Conservation (phyloP, 768 basidiomycete species). For the Crassisporium funariophilum region DNA sequence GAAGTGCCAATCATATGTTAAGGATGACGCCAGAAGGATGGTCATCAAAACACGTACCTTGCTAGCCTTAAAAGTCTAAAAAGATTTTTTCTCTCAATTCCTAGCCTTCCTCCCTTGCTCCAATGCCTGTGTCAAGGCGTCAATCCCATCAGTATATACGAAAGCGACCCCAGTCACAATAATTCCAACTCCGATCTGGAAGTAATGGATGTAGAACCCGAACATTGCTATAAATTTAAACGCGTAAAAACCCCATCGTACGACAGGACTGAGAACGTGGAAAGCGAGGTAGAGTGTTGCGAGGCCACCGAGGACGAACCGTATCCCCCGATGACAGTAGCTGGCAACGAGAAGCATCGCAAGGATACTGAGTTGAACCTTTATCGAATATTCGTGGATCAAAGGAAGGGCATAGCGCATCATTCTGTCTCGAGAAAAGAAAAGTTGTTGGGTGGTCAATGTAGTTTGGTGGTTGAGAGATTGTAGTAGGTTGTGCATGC, state of each 20-base stretch:
- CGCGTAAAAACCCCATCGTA: constrained; percentile 22
- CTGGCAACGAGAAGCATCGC: constrained; percentile 27
- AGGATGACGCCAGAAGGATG: no score
- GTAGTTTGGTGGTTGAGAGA: no score
- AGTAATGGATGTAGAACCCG: constrained; percentile 39
- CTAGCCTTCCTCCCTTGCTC: background rate
- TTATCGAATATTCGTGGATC: constrained; percentile 31
- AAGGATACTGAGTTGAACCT: constrained; percentile 30
- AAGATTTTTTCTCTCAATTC: no score
- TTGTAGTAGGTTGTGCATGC: no score
- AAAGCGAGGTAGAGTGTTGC: constrained; percentile 27
- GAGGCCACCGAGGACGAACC: constrained; percentile 22
- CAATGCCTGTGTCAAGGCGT: constrained; percentile 8
- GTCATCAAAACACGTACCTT: no score
- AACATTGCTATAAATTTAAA: constrained; percentile 36
- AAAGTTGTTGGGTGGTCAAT: no score
- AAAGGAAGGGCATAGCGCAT: constrained; percentile 24
- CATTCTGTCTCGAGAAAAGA: no score
- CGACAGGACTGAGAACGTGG: constrained; percentile 25
- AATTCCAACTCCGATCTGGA: constrained; percentile 29
- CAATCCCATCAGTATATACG: constrained; percentile 16
- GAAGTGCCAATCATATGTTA: no score
- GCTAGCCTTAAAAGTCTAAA: no score
- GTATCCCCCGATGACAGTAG: constrained; percentile 28
- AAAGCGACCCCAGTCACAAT: constrained; percentile 20